Conservation (phyloP, 2,329 filamentous ascomycete genomes). For the Calonectria pteridis region DNA sequence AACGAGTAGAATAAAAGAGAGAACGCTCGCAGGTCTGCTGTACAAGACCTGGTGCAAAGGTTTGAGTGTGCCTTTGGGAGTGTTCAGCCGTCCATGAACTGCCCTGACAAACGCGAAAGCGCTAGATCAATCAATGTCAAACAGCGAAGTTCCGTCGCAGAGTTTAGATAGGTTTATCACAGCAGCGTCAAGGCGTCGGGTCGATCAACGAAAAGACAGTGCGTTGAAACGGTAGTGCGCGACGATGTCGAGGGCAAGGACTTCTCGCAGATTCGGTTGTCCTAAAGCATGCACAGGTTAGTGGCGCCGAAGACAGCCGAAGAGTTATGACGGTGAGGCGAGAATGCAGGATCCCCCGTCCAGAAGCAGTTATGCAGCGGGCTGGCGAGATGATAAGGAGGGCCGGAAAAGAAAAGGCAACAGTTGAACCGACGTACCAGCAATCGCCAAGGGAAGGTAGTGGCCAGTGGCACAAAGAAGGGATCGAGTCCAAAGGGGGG, state of each 20-base stretch:
- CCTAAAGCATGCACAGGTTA: constrained; percentile 37
- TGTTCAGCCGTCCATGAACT: constrained; percentile 48
- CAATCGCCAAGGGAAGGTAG: constrained; percentile 34
- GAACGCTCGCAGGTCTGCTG: constrained; percentile 33
- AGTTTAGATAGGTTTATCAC: constrained; percentile 24
- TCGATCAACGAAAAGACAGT: constrained; percentile 37
- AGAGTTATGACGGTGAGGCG: constrained; percentile 26
- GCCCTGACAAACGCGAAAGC: constrained; percentile 24
- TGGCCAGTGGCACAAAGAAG: constrained; percentile 21
- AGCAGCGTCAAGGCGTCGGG: constrained; percentile 26
- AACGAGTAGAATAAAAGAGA: constrained; percentile 27
- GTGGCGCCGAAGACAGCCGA: constrained; percentile 31
- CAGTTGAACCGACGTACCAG: constrained; percentile 27
- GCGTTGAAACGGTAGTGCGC: constrained; percentile 38
- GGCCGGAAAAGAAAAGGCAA: constrained; percentile 21
- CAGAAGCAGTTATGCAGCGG: constrained; percentile 26
- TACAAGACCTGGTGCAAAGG: constrained; percentile 36
- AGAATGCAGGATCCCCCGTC: constrained; percentile 22
- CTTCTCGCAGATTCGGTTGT: constrained; percentile 34
- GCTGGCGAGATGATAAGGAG: constrained; percentile 23
- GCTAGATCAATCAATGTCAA: constrained; percentile 34
- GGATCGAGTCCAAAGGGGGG: constrained; percentile 39
- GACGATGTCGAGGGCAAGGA: constrained; percentile 28
- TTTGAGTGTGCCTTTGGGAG: constrained; percentile 36
- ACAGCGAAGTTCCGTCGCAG: constrained; percentile 11